These are phyloP conservation scores for Daldinia eschscholtzii DNA, from an alignment of 2,329 filamentous ascomycete genomes.

Conservation along the genomic window DNA sequence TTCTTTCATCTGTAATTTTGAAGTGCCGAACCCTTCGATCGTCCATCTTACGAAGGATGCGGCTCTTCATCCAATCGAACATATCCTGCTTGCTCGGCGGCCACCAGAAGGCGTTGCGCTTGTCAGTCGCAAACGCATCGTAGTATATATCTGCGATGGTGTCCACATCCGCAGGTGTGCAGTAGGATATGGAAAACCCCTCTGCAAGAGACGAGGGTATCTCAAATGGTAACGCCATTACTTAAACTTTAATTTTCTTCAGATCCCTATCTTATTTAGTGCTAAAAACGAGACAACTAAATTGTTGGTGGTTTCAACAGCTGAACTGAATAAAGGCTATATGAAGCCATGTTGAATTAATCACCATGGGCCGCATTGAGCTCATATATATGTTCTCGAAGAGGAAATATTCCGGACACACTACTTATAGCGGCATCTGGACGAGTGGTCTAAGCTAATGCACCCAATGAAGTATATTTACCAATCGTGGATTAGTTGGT, in stretches of 20 bases:
- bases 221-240: slow-evolving; percentile 49
- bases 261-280: neutral
- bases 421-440: slow-evolving; percentile 5
- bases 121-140: slow-evolving; percentile 46
- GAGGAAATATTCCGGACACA: slow-evolving; percentile 15
- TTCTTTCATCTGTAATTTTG: slow-evolving; percentile 51
- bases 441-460: neutral
- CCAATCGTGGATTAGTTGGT: slow-evolving; percentile 3
- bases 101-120: slow-evolving; percentile 51
- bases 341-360: neutral
- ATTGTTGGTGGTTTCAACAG: neutral
- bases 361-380: neutral
- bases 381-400: slow-evolving; percentile 3
- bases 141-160: slow-evolving; percentile 49
- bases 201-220: slow-evolving; percentile 43
- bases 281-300: neutral
- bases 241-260: neutral
- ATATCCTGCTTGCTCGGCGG: slow-evolving; percentile 43
- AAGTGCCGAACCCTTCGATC: slow-evolving; percentile 51
- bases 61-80: slow-evolving; percentile 50
- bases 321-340: neutral
- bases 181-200: slow-evolving; percentile 46
- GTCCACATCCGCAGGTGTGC: slow-evolving; percentile 50
- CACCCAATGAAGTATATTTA: no score
- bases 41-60: slow-evolving; percentile 49